These are phyloP conservation scores for Tetraselmis chui DNA, from an alignment of 139 green algal species.

Conservation along the genomic window DNA sequence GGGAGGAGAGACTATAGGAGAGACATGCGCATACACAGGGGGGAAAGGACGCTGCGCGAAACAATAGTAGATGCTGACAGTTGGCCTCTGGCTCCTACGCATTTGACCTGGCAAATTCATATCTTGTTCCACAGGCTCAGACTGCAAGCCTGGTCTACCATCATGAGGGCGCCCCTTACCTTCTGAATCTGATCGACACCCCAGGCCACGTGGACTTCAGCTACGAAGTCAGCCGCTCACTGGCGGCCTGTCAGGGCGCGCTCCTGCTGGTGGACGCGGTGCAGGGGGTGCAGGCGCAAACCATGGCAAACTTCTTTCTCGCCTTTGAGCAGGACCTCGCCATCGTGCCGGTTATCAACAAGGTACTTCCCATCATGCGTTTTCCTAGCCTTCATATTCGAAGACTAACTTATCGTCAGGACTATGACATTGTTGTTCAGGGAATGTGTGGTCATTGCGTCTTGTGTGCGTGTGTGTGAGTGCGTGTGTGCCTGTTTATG, in stretches of 20 bases:
- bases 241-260: slow-evolving; percentile 73
- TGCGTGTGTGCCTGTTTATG: too few species aligned
- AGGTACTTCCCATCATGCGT: slow-evolving; percentile 36
- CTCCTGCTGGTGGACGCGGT: slow-evolving; percentile 89
- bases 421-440: too few species aligned
- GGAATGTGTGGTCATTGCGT: too few species aligned
- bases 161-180: slow-evolving; percentile 53
- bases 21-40: too few species aligned
- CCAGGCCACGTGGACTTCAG: slow-evolving; percentile 48
- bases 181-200: slow-evolving; percentile 84
- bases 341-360: slow-evolving; percentile 89
- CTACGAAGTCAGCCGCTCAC: slow-evolving; percentile 38
- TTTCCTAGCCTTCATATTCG: too few species aligned
- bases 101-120: background rate
- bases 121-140: slow-evolving; percentile 64
- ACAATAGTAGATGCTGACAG: background rate
- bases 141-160: slow-evolving; percentile 70
- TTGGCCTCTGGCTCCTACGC: background rate
- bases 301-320: slow-evolving; percentile 89
- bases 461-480: too few species aligned
- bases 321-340: slow-evolving; percentile 80
- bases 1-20: too few species aligned
- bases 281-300: slow-evolving; percentile 72
- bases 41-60: too few species aligned
- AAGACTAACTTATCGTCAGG: too few species aligned